phyloP scores from a whole-genome alignment of 129 eudicot genomes.

The Chrysanthemum lavandulifolium region DNA sequence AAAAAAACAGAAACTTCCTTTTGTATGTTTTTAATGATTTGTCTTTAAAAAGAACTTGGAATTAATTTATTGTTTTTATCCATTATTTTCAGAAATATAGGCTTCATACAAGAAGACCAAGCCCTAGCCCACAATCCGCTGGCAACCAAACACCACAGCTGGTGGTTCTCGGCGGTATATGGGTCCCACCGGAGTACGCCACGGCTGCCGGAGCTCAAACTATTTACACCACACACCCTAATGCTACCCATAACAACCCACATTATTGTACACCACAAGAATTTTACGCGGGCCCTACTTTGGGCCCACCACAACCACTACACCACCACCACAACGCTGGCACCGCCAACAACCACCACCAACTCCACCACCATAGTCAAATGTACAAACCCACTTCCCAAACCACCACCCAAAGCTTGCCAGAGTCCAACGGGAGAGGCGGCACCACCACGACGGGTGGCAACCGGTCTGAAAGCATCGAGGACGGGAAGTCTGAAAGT shows the following conservation, averaged over 20 bases:
- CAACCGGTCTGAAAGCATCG: slow-evolving; percentile 86
- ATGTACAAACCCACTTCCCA: slow-evolving; percentile 60
- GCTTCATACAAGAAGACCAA: slow-evolving; percentile 95
- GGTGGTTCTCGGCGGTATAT: slow-evolving; percentile 92
- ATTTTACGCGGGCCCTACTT: slow-evolving; percentile 43
- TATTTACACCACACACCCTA: slow-evolving; percentile 61
- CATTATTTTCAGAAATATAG: slow-evolving; percentile 72
- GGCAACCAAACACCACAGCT: slow-evolving; percentile 62
- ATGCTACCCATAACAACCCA: slow-evolving; percentile 43
- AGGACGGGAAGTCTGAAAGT: slow-evolving; percentile 82
- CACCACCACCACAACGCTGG: slow-evolving; percentile 39
- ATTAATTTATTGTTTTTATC: neutral
- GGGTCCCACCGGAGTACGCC: slow-evolving; percentile 97
- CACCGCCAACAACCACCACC: slow-evolving; percentile 45
- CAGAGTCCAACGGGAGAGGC: slow-evolving; percentile 62
- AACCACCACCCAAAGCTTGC: slow-evolving; percentile 53
- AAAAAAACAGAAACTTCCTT: slow-evolving; percentile 20
- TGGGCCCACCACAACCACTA: slow-evolving; percentile 39
- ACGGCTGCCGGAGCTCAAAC: slow-evolving; percentile 62
- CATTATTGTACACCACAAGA: slow-evolving; percentile 74
- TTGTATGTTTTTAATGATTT: slow-evolving; percentile 12
- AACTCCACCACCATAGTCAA: slow-evolving; percentile 39
- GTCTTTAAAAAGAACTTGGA: neutral
- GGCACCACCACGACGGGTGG: slow-evolving; percentile 47
- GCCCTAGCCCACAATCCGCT: slow-evolving; percentile 76